Evolutionary conservation across 441 rosid species (phyloP), one percentile per base, ranked within the genome.

Genomic region (Heliophila coronopifolia): DNA sequence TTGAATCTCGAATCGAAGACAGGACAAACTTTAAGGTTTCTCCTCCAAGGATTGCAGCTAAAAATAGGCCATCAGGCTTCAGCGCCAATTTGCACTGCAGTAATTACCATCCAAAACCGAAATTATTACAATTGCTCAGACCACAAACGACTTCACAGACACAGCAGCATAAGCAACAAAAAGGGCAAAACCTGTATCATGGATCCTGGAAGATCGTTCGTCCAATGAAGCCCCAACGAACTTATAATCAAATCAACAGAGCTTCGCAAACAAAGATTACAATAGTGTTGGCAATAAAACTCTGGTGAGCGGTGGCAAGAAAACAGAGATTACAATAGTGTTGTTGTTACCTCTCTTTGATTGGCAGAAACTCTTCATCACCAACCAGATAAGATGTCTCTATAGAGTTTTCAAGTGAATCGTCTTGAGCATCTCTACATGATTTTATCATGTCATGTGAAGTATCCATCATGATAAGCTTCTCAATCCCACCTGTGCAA

Each of bases 41-140:
- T 62, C 99, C 99, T 31, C 99, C 99, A 66, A 92, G 83, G 79
- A 92, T 92, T 61, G 99, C 94, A 62, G 88, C 99, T 58, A 92
- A 73, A 72, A 92, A 92, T 9, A 92, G 87, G 59, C 99, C 99
- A 77, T 92, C 99, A 4, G 99, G 95, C 80, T 92, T 92, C 86
- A 92, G 59, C 8, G 97, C 99, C 61, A 92, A 59, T 58, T 81
- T 88, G 70, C 86, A 74, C 99, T 92, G 95, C 55, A 76, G 73
- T 19, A 62, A 53, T 55, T 35, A 44, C 32, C 73, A 72, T 1
- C 30, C 47, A 38, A 53, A 55, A 45, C 70, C 31, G 50, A 65
- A 63, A 66, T 68, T 49, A 63, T 15, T 10, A 23, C 54, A 37
- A 67, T 40, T 11, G 9, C 50, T 35, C 42, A 6, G 23, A 20